Evolutionary conservation across 495 filamentous ascomycete genomes (phyloP), one percentile per base, ranked within the genome.

Genomic region (Penicillium egyptiacum): DNA sequence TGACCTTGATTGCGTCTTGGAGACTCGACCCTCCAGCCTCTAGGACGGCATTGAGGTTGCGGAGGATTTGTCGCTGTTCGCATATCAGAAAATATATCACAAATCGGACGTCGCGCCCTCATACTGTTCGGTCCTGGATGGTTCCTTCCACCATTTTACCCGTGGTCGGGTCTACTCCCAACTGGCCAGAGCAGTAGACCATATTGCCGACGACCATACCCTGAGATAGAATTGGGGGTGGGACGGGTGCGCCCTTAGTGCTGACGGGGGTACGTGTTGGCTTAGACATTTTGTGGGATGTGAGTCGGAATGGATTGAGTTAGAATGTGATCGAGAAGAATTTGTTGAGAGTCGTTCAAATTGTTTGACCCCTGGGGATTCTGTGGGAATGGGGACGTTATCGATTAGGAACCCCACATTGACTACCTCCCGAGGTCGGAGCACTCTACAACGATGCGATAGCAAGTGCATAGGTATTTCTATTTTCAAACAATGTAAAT

Each of bases 41-140:
- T 23, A 90, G 79, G 8, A 91, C 82, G 16, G 84, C 81, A 8
- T 74, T 70, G n/a, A 90, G 76, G 64, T 89, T 91, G 49, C 74
- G 71, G 57, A 88, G 71, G 39, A 77, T 75, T 75, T 79, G 80
- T 60, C 59, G 64, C 72, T 75, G n/a, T n/a, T 10, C 4, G 3
- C 8, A 14, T 45, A 22, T 65, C 31, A 40, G 31, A 19, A 31
- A 20, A 17, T 14, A 40, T 17, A 17, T 37, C 20, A 31, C 25
- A 35, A 12, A 35, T 37, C 4, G 17, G 30, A 14, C 22, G 1
- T 17, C 1, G 14, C n/a, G 28, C 30, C 39, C 73, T 55, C 35
- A 17, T 68, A 84, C 84, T 26, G 82, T 77, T 45, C 83, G 70
- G 43, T 82, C 79, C 51, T 76, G 73, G n/a, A 86, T 75, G 2